Conservation (phyloP, 2,329 filamentous ascomycete species). For the Colletotrichum sp. region DNA sequence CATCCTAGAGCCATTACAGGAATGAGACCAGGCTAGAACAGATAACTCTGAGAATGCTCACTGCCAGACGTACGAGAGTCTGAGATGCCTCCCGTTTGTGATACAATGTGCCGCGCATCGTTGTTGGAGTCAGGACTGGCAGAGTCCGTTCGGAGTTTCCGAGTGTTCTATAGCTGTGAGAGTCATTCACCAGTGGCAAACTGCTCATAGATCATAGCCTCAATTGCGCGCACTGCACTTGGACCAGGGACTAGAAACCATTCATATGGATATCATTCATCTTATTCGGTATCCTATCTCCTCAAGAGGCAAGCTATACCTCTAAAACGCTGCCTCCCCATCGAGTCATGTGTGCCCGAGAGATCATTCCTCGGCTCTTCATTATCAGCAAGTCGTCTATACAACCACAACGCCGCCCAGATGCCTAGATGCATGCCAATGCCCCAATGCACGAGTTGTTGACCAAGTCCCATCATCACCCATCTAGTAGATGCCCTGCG, state of each 20-base stretch:
- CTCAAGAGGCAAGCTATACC: neutral
- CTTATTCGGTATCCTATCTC: conserved; percentile 15
- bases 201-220: neutral
- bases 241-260: neutral
- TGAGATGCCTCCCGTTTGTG: neutral
- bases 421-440: conserved; percentile 18
- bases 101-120: neutral
- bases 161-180: neutral
- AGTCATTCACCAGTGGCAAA: neutral
- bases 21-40: no score
- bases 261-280: conserved; percentile 18
- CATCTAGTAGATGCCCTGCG: conserved; percentile 80
- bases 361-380: conserved; percentile 15
- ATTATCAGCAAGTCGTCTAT: conserved; percentile 21
- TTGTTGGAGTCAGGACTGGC: neutral
- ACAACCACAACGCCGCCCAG: conserved; percentile 23
- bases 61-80: neutral
- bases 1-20: no score
- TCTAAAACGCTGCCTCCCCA: neutral
- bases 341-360: conserved; percentile 9
- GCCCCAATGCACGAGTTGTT: conserved; percentile 11
- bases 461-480: neutral
- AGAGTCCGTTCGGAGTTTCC: neutral
- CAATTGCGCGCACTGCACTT: neutral
- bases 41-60: no score